Evolutionary conservation across 257 asterid species (phyloP), one percentile per base, ranked within the genome.

Genomic region (Avicennia marina): DNA sequence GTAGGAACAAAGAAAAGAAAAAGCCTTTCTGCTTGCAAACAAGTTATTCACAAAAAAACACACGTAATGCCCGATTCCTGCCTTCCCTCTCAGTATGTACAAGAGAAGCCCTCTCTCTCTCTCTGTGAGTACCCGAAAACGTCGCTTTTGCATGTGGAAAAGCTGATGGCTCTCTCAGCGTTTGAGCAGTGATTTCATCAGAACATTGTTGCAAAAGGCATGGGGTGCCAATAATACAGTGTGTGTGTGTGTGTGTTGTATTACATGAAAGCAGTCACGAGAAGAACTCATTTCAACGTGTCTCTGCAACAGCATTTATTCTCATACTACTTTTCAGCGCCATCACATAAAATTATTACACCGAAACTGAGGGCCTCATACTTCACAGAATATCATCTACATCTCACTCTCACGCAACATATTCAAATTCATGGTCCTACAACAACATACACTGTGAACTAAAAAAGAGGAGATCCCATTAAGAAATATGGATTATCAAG

Each of bases 181-280:
- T n/a, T n/a, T n/a, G n/a, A n/a, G n/a, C n/a, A n/a, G n/a, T n/a
- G n/a, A n/a, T n/a, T n/a, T n/a, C n/a, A n/a, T n/a, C n/a, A n/a
- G n/a, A n/a, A n/a, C n/a, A n/a, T n/a, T n/a, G n/a, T n/a, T n/a
- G n/a, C n/a, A n/a, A n/a, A n/a, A n/a, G n/a, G n/a, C n/a, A 8
- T 6, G n/a, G 29, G 31, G 27, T 24, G 53, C 43, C 62, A 63
- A 66, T 54, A 53, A 36, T 45, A 36, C 55, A 33, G n/a, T n/a
- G n/a, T n/a, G n/a, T n/a, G 24, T 50, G 48, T 51, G 16, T 47
- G 25, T 39, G 6, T 16, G 22, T 58, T 57, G 74, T n/a, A n/a
- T n/a, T 64, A 72, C 65, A 64, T 36, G 63, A 50, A 57, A 77
- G 75, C 65, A 75, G 79, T 75, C 81, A 68, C 77, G 74, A 75